Base-by-base conservation (phyloP, 2,329 filamentous ascomycete genomes). In the Phyllosticta citriasiana region DNA sequence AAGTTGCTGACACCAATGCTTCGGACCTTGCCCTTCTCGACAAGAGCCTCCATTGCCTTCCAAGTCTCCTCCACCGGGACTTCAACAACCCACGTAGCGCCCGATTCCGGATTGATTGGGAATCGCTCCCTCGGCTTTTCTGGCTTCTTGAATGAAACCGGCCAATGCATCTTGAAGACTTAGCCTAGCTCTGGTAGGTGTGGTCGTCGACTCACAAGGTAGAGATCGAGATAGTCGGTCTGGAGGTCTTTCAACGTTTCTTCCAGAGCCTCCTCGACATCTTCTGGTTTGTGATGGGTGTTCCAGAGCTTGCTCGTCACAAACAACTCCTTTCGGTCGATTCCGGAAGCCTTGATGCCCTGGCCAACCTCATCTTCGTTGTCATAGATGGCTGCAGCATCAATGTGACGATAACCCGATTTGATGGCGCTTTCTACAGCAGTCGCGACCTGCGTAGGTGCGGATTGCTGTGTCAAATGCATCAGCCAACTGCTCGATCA, bases 251-350 rank as follows among this genome's bases (percentile, higher is more conserved):
- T 76, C 59, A 87, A 74, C 7, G 84, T 82, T 24, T 70, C 71
- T 2, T 80, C 78, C 63, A 86, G 83, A 63, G 87, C 80, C 30
- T 72, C 72, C 64, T 78, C 81, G 2, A 93, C 89, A 70, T 72
- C 40, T 74, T 69, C 9, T 73, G 81, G 81, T 70, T 93, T 88
- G 80, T 96, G 90, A 84, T 91, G 95, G 66, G 87, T 87, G 79
- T 93, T 91, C 91, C 91, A 96, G 62, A 96, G 81, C 66, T 88
- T 88, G 33, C 82, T 84, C 0, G 80, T 83, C n/a, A 80, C 68
- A 64, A 72, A 81, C 12, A 81, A 72, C 65, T 80, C 78, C 62
- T 77, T 73, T 14, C 78, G 72, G 1, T 74, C 67, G 10, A 79
- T 73, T 16, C 74, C 75, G 50, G 72, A 72, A 61, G 74, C 71